phyloP scores from a whole-genome alignment of 2,329 filamentous ascomycete species.

The Septoria linicola region DNA sequence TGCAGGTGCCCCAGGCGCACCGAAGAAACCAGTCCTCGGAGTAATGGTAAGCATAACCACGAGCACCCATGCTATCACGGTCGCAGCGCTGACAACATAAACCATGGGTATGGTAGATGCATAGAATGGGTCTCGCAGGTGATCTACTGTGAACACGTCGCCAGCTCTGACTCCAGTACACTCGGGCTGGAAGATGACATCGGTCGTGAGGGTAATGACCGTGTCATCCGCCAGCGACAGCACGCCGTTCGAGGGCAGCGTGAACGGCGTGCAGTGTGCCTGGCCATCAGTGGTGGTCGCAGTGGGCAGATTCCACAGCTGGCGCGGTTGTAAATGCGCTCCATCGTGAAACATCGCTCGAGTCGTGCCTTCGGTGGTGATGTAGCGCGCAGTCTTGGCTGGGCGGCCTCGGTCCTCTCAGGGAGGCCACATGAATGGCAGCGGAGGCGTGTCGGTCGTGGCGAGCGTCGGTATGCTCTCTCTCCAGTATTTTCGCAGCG shows the following conservation, averaged over 20 bases:
- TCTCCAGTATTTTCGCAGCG: background rate
- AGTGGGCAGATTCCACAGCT: slow-evolving; percentile 37
- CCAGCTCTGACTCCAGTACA: slow-evolving; percentile 51
- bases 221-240: slow-evolving; percentile 54
- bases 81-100: slow-evolving; percentile 88
- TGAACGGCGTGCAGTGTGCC: slow-evolving; percentile 60
- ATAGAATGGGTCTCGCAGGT: slow-evolving; percentile 85
- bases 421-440: slow-evolving; percentile 23
- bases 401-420: slow-evolving; percentile 24
- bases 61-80: slow-evolving; percentile 85
- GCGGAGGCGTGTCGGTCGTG: background rate
- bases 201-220: slow-evolving; percentile 58
- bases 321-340: slow-evolving; percentile 28
- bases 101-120: slow-evolving; percentile 89
- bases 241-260: slow-evolving; percentile 59
- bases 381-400: slow-evolving; percentile 14
- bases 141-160: slow-evolving; percentile 55
- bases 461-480: background rate
- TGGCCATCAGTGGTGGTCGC: slow-evolving; percentile 20
- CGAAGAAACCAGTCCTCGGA: slow-evolving; percentile 88
- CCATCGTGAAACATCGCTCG: slow-evolving; percentile 24
- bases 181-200: slow-evolving; percentile 60
- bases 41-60: slow-evolving; percentile 93
- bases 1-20: slow-evolving; percentile 57
- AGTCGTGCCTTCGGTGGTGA: slow-evolving; percentile 14